Evolutionary conservation across 495 filamentous ascomycete genomes (phyloP).

Genomic region (Trypethelium eluteriae): DNA sequence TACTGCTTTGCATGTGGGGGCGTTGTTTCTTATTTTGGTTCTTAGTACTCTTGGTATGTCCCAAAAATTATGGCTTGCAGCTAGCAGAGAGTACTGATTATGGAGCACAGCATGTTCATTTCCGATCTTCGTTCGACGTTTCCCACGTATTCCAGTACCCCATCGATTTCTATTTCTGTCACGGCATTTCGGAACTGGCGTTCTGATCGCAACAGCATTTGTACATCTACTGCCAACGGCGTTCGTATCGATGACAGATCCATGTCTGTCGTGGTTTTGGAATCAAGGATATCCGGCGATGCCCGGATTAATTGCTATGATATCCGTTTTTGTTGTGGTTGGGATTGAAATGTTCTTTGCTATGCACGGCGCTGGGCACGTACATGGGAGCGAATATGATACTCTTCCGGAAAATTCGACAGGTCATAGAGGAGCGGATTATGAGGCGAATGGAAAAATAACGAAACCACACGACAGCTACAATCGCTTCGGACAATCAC

Average conservation of each 20-base stretch:
- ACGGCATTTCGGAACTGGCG: constrained; percentile 46
- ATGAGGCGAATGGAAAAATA: constrained; percentile 2
- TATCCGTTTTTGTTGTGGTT: constrained; percentile 37
- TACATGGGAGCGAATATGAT: constrained; percentile 28
- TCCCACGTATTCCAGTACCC: constrained; percentile 34
- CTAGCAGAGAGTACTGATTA: neutral
- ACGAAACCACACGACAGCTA: constrained; percentile 27
- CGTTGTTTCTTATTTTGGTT: constrained; percentile 37
- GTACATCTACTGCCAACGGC: constrained; percentile 42
- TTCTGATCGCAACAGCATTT: constrained; percentile 44
- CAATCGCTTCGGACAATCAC: constrained; percentile 22
- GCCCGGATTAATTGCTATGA: constrained; percentile 40
- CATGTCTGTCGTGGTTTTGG: constrained; percentile 42
- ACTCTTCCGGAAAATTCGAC: neutral
- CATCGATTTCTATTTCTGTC: constrained; percentile 40
- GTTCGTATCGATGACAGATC: constrained; percentile 38
- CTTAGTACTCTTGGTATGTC: constrained; percentile 31
- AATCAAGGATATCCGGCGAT: constrained; percentile 40
- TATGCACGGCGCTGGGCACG: constrained; percentile 35
- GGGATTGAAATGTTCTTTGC: constrained; percentile 43
- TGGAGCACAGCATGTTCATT: constrained; percentile 35
- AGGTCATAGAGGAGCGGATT: neutral
- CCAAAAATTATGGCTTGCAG: neutral
- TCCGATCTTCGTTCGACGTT: constrained; percentile 37
- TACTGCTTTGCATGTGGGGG: constrained; percentile 37